phyloP scores from a whole-genome alignment of 306 rosid species.

The Mucuna pruriens region DNA sequence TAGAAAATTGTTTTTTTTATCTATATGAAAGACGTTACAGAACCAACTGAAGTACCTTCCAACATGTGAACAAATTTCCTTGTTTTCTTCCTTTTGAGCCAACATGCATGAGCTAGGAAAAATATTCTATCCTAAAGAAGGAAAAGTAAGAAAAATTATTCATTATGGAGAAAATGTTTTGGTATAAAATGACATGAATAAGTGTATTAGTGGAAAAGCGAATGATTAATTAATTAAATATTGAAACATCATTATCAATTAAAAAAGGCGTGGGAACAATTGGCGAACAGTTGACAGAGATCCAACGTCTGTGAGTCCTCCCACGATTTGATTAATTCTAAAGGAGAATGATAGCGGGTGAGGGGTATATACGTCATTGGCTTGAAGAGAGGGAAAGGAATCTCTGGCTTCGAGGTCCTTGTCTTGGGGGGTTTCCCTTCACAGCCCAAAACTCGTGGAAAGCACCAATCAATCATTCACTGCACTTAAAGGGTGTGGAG shows the following conservation, averaged over 20 bases:
- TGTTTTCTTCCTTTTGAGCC: too few relatives aligned
- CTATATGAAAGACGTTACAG: too few relatives aligned
- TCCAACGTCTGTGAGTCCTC: background rate
- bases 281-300: background rate
- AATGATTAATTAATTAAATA: background rate
- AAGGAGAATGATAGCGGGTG: background rate
- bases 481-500: too few relatives aligned
- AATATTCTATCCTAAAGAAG: too few relatives aligned
- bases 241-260: background rate
- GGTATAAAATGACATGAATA: too few relatives aligned
- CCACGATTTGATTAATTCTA: constrained; percentile 25
- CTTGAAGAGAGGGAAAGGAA: background rate
- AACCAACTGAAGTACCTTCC: too few relatives aligned
- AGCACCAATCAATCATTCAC: background rate
- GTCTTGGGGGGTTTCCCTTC: background rate
- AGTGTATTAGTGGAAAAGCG: background rate
- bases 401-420: constrained; percentile 20
- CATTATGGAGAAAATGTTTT: too few relatives aligned
- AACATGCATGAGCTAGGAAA: too few relatives aligned
- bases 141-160: too few relatives aligned
- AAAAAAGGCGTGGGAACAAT: background rate
- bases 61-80: too few relatives aligned
- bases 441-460: constrained; percentile 23
- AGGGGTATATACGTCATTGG: constrained; percentile 12
- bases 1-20: too few relatives aligned